phyloP scores from a whole-genome alignment of 768 basidiomycete species.

The Collybia sordida region DNA sequence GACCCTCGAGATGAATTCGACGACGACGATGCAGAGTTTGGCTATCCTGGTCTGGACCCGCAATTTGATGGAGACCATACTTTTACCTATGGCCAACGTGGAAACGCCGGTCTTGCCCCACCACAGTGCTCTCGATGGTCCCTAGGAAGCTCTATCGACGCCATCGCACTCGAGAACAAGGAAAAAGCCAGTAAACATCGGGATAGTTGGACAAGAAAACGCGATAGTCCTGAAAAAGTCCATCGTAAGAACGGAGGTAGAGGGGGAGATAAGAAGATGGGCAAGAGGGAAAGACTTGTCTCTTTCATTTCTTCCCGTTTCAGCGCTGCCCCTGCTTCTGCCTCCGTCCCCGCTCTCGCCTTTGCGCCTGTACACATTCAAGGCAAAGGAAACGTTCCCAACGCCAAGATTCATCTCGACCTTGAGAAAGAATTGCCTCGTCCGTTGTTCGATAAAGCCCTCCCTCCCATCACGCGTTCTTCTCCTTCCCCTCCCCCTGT shows the following conservation, averaged over 20 bases:
- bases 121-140: neutral
- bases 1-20: neutral
- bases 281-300: conserved; percentile 4
- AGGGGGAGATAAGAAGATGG: conserved; percentile 1
- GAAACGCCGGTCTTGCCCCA: neutral
- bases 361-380: neutral
- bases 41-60: too few species aligned
- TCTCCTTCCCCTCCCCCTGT: neutral
- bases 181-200: neutral
- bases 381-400: too few species aligned
- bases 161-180: neutral
- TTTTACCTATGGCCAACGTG: neutral
- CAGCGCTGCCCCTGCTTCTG: neutral
- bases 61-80: neutral
- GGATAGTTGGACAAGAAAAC: neutral
- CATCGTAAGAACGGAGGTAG: neutral
- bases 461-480: too few species aligned
- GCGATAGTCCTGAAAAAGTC: neutral
- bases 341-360: neutral
- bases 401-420: too few species aligned
- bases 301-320: conserved; percentile 2
- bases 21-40: neutral
- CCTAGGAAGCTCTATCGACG: neutral
- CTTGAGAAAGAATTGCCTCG: too few species aligned
- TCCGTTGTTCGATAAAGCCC: too few species aligned